Conservation (phyloP, 768 basidiomycete species). For the Guyanaporus albipodus region DNA sequence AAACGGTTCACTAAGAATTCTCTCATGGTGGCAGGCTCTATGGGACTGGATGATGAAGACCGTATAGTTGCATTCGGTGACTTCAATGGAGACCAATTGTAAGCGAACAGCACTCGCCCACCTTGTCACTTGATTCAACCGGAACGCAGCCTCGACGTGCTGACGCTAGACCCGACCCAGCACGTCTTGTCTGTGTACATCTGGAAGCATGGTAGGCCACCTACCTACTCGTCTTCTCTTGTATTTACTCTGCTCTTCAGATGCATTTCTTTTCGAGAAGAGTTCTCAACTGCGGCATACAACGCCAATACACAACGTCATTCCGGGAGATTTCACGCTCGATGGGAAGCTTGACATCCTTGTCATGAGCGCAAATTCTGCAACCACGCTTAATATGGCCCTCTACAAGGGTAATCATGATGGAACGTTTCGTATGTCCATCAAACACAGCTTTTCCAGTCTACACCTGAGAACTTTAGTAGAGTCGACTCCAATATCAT, state of each 20-base stretch:
- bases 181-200: slow-evolving; percentile 70
- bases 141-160: slow-evolving; percentile 64
- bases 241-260: slow-evolving; percentile 34
- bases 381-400: slow-evolving; percentile 55
- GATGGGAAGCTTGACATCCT: slow-evolving; percentile 89
- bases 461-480: not conserved
- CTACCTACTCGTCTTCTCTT: not conserved
- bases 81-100: slow-evolving; percentile 96
- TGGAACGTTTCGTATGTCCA: slow-evolving; percentile 62
- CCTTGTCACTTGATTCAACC: not conserved
- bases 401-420: slow-evolving; percentile 63
- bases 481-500: slow-evolving; percentile 39
- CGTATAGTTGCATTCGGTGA: slow-evolving; percentile 89
- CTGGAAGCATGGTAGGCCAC: slow-evolving; percentile 75
- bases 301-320: slow-evolving; percentile 65
- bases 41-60: slow-evolving; percentile 71
- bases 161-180: slow-evolving; percentile 73
- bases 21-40: slow-evolving; percentile 71
- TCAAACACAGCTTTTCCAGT: not conserved
- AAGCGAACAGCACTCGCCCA: slow-evolving; percentile 28
- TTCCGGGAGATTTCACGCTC: slow-evolving; percentile 92
- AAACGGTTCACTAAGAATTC: slow-evolving; percentile 82
- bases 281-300: slow-evolving; percentile 53
- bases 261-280: slow-evolving; percentile 52
- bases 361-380: slow-evolving; percentile 68